Base-by-base conservation (phyloP, 139 green algal genomes). In the Pleodorina starrii region DNA sequence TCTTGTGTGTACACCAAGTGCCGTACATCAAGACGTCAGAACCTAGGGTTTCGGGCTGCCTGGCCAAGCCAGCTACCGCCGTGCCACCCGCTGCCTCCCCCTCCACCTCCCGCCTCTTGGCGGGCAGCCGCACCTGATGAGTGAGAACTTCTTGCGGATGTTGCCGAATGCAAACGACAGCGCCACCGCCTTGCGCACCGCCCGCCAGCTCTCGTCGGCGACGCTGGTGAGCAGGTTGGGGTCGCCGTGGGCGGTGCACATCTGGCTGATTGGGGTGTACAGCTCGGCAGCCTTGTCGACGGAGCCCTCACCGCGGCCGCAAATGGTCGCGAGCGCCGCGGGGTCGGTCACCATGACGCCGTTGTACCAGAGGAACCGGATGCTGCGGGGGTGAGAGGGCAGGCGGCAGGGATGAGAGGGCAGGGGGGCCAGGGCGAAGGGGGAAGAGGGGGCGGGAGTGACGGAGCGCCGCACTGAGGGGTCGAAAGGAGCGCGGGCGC, bases 111-210 rank as follows among this genome's bases (percentile, higher is more conserved):
- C n/a, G n/a, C n/a, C n/a, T n/a, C n/a, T n/a, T n/a, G n/a, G n/a
- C n/a, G n/a, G 59, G 40, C 12, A n/a, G 11, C 59, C 82, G 38
- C 68, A 95, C 80, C 82, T 21, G 43, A 88, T 68, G 44, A 88
- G 6, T 10, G 91, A 87, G 42, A 91, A 95, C 90, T 95, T 95
- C 46, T 91, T 92, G 29, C 76, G 76, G 66, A 95, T 94, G 86
- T 95, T 94, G 50, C 91, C 51, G n/a, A 91, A 88, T 44, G 84
- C 89, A 88, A 95, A 95, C 25, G 89, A 90, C 63, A 92, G 82
- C 4, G 93, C 93, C 9, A 95, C 91, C 25, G 92, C 93, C 90
- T 95, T 95, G 73, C 93, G 92, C n/a, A 95, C 63, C 0, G 86
- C 85, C 57, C 90, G 87, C 93, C 93, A 95, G 21, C 27, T 79